phyloP scores from a whole-genome alignment of 202 grass and related monocot species.

The Schoenoplectus tabernaemontani region DNA sequence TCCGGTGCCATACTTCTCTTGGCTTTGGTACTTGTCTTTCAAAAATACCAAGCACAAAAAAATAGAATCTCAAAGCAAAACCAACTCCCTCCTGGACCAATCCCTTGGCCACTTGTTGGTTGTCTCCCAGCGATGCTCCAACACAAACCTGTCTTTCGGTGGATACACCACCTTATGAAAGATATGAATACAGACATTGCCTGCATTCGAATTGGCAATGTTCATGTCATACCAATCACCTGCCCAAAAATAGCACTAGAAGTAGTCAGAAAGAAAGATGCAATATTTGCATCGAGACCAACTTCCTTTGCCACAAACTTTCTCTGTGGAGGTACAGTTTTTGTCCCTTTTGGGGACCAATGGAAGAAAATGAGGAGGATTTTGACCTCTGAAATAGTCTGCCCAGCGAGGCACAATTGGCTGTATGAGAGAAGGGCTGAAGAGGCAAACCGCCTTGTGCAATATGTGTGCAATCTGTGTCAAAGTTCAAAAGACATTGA shows the following conservation, averaged over 20 bases:
- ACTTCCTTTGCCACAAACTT: conserved; percentile 35
- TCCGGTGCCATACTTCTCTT: not conserved
- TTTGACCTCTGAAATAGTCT: conserved; percentile 29
- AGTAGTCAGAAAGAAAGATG: conserved; percentile 50
- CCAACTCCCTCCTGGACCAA: conserved; percentile 23
- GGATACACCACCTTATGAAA: conserved; percentile 30
- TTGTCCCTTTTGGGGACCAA: conserved; percentile 32
- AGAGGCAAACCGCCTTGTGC: conserved; percentile 39
- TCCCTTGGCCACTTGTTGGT: conserved; percentile 29
- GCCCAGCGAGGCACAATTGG: conserved; percentile 19
- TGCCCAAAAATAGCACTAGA: conserved; percentile 37
- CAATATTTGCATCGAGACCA: conserved; percentile 39
- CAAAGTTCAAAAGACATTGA: not conserved
- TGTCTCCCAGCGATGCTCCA: conserved; percentile 31
- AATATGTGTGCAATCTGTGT: conserved; percentile 21
- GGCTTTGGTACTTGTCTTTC: not conserved
- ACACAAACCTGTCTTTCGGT: conserved; percentile 33
- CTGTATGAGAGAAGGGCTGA: not conserved
- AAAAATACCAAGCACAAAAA: not conserved
- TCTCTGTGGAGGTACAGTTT: not conserved
- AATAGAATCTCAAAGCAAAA: not conserved
- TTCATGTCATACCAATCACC: conserved; percentile 33
- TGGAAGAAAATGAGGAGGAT: conserved; percentile 51
- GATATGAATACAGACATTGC: conserved; percentile 26
- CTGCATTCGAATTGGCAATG: conserved; percentile 29